Base-by-base conservation (phyloP, 495 filamentous ascomycete genomes). In the Tuber magnatum region DNA sequence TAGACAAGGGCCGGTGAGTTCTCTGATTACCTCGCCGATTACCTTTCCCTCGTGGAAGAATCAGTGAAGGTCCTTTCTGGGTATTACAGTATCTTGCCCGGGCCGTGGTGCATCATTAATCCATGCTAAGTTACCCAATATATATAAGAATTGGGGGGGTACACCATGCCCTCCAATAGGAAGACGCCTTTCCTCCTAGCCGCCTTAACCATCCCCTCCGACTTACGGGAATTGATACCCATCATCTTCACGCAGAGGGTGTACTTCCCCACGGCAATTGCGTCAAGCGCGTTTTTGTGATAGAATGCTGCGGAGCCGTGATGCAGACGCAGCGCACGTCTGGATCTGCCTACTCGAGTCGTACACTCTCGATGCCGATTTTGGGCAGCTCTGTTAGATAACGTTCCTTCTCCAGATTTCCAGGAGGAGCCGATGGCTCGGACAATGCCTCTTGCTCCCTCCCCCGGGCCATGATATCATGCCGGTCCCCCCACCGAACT, bases 211-310 rank as follows among this genome's bases (percentile, higher is more conserved):
- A 87, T 77, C 71, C 85, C 82, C 69, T 79, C 73, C 12, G 84
- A 82, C 69, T 87, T 80, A 12, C 69, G 75, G 18, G 83, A 80
- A 61, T 83, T 86, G 28, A 86, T 71, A 9, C 83, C 82, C 71
- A 87, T 84, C 0, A 85, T 68, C 75, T 87, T 86, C 78, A 86
- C 85, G 73, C 84, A 86, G 0, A 86, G 78, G 14, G 86, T 83
- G 69, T 86, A 43, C 42, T 8, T 43, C 9, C 77, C 83, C 70
- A 82, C 82, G 12, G 75, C 76, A 70, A 86, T 86, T 16, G 86
- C 85, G 73, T 85, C 82, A 69, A 87, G 77, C 65, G 81, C 84
- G 65, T 85, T 82, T 22, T 80, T 72, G 70, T 83, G 83, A 76
- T 87, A 86, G 56, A 84, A 83, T 18, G 79, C 77, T 87, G 84